These are phyloP conservation scores for Xylariales sp. DNA, from an alignment of 2,329 filamentous ascomycete genomes.

Conservation along the genomic window DNA sequence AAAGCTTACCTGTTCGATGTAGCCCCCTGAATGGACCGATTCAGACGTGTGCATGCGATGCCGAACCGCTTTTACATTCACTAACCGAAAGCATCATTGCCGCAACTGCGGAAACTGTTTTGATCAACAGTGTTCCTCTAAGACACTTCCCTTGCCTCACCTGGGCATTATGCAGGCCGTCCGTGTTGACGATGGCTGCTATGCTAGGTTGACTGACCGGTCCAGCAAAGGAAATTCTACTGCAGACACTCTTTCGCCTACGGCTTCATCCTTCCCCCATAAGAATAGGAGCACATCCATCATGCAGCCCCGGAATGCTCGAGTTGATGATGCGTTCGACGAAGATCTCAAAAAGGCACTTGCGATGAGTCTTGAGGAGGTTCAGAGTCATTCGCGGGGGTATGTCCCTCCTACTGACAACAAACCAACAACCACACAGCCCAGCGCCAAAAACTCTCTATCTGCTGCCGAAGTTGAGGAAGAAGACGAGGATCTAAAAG, in stretches of 20 bases:
- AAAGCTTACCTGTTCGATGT: conserved; percentile 41
- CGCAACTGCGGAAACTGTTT: conserved; percentile 98
- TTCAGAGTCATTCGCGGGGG: conserved; percentile 77
- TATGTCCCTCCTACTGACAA: conserved; percentile 72
- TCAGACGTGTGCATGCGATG: conserved; percentile 99
- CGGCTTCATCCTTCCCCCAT: conserved; percentile 58
- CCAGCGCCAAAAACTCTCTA: conserved; percentile 51
- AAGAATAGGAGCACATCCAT: conserved; percentile 72
- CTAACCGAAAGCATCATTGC: conserved; percentile 98
- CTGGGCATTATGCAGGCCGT: conserved; percentile 92
- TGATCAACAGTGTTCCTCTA: conserved; percentile 93
- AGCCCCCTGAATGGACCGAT: conserved; percentile 97
- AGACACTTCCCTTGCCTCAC: conserved; percentile 87
- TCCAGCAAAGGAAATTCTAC: conserved; percentile 57
- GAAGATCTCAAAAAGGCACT: conserved; percentile 93
- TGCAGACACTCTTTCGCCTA: conserved; percentile 58
- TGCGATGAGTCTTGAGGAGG: conserved; percentile 97
- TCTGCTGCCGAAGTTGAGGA: conserved; percentile 83
- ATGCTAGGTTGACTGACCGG: conserved; percentile 87
- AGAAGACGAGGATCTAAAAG: conserved; percentile 90
- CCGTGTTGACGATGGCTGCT: conserved; percentile 95
- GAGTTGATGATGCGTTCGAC: conserved; percentile 91
- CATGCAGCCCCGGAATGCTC: conserved; percentile 91
- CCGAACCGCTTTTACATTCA: conserved; percentile 94
- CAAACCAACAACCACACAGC: conserved; percentile 45